A percentile compares a stretch with the other conserved stretches of the same genome.
phyloP scores from a whole-genome alignment of 179 eudicot species.

The Silene coronaria region DNA sequence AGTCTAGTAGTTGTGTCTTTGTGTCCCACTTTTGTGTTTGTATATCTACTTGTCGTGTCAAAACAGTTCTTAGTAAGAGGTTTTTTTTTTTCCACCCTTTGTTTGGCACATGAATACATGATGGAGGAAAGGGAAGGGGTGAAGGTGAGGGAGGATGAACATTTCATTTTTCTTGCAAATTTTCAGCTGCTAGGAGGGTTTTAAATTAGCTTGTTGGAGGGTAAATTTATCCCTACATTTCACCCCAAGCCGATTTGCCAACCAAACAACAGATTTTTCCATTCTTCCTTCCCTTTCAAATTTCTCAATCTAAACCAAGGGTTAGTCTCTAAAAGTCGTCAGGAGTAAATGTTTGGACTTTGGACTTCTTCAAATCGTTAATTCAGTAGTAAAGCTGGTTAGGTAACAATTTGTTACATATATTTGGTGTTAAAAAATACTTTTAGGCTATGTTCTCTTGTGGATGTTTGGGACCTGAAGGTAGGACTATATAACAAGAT shows the following conservation, averaged over 20 bases:
- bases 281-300: background rate
- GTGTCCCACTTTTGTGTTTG: background rate
- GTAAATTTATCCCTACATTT: too few relatives aligned
- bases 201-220: too few relatives aligned
- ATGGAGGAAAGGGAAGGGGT: too few relatives aligned
- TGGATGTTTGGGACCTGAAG: background rate
- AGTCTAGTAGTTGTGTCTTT: background rate
- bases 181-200: too few relatives aligned
- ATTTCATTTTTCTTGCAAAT: too few relatives aligned
- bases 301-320: too few relatives aligned
- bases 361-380: background rate
- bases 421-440: conserved; percentile 4
- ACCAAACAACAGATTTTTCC: too few relatives aligned
- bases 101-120: too few relatives aligned
- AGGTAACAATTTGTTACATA: background rate
- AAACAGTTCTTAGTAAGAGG: background rate
- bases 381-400: background rate
- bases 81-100: too few relatives aligned
- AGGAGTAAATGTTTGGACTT: background rate
- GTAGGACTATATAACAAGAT: background rate
- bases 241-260: too few relatives aligned
- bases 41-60: background rate
- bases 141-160: too few relatives aligned
- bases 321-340: background rate
- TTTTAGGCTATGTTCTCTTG: background rate